Conservation (phyloP, 345 rosid species). For the Populus euphratica region DNA sequence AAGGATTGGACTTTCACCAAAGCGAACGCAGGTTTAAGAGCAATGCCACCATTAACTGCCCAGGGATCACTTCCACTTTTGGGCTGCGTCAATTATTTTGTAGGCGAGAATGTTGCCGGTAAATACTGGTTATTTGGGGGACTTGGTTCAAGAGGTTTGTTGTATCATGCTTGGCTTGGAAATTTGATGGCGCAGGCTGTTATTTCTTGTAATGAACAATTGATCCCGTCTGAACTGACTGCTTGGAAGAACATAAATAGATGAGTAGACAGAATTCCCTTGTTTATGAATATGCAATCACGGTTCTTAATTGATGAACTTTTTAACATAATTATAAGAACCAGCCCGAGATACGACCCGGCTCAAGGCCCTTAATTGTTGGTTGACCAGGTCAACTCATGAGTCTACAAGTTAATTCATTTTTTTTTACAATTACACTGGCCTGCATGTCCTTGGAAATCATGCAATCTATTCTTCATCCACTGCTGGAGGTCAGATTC, state of each 20-base stretch:
- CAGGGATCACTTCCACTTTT: conserved; percentile 80
- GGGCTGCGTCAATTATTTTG: conserved; percentile 56
- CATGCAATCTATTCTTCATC: too few relatives aligned
- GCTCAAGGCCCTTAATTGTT: too few relatives aligned
- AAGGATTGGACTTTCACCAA: conserved; percentile 53
- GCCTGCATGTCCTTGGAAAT: too few relatives aligned
- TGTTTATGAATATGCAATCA: too few relatives aligned
- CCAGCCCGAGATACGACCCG: too few relatives aligned
- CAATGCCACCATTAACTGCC: conserved; percentile 79
- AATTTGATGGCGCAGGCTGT: conserved; percentile 68
- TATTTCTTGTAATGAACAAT: conserved; percentile 49
- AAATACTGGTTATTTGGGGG: conserved; percentile 81
- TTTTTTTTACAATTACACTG: too few relatives aligned
- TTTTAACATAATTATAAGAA: too few relatives aligned
- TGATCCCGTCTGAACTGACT: conserved; percentile 60
- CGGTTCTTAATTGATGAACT: neutral
- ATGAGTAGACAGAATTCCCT: neutral
- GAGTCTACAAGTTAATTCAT: too few relatives aligned
- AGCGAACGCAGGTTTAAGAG: conserved; percentile 86
- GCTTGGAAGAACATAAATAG: conserved; percentile 55
- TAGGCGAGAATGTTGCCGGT: conserved; percentile 36
- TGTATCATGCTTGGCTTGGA: conserved; percentile 83
- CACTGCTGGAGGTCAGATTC: too few relatives aligned
- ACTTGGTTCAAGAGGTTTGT: conserved; percentile 81
- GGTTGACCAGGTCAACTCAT: too few relatives aligned